Base-by-base conservation (phyloP, 345 rosid genomes). In the Physaria fendleri region DNA sequence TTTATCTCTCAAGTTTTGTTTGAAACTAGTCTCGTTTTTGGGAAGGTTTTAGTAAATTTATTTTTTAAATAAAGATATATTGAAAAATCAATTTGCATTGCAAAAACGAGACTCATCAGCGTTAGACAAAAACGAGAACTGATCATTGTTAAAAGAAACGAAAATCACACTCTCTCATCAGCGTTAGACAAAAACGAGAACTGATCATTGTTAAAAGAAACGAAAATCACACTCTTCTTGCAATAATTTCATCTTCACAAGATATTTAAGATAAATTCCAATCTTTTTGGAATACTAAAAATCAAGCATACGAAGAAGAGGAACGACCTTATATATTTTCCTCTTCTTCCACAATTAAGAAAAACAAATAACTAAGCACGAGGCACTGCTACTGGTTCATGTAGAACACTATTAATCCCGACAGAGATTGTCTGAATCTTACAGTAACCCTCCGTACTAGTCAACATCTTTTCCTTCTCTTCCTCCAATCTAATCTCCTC, bases 401-500 rank as follows among this genome's bases (percentile, higher is more conserved):
- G 54, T 23, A 39, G 66, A 57, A 18, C 64, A 28, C 25, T 35
- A 48, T 47, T 54, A 55, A 65, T 37, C 57, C 57, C 57, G 14
- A 46, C 40, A 59, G 68, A 27, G 15, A 69, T 69, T 0, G 42
- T 69, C 21, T 69, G 74, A 22, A 70, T 55, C 59, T 70, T 70
- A 65, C 69, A 70, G 33, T 13, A 23, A 13, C 24, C 23, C 18
- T 59, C 62, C 0, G 59, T 11, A 62, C 28, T 54, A 5, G 2
- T 2, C 58, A 63, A 38, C 41, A 44, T 29, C 23, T 45, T 55
- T 63, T 69, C 68, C 18, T 69, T 62, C 29, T 62, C 68, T 61
- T 54, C 69, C 21, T 62, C 74, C 50, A 30, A 25, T 32, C 4
- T 17, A 39, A 61, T 69, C 64, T 69, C 68, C 4, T 20, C 28